Percentiles rank a stretch among this genome's conserved stretches.
Evolutionary conservation across 352 stramenopile genomes (phyloP).

Genomic region (Pythium phragmiticola): DNA sequence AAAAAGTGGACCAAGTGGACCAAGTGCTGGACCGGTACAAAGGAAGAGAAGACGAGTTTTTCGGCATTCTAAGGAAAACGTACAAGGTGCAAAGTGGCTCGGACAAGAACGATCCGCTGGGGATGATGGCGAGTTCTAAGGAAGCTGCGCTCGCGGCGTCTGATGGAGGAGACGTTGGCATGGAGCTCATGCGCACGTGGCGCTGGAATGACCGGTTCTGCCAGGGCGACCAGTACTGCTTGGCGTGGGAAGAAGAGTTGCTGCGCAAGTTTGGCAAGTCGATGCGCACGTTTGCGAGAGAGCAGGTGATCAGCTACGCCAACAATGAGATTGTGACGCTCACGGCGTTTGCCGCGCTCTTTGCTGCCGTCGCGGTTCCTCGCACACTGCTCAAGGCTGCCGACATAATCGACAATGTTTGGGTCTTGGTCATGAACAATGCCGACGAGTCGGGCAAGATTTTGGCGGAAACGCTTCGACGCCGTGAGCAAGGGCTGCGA

Average conservation of each 20-base stretch:
- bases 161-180: conserved; percentile 16
- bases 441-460: conserved; percentile 73
- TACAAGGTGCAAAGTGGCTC: conserved; percentile 47
- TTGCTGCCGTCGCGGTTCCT: conserved; percentile 71
- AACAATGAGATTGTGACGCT: conserved; percentile 75
- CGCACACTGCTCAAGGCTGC: conserved; percentile 62
- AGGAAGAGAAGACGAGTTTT: conserved; percentile 84
- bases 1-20: conserved; percentile 82
- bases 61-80: conserved; percentile 60
- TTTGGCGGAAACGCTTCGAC: conserved; percentile 62
- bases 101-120: conserved; percentile 46
- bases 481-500: conserved; percentile 69
- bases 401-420: conserved; percentile 86
- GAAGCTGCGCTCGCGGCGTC: not conserved
- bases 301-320: conserved; percentile 67
- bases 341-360: conserved; percentile 72
- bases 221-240: conserved; percentile 81
- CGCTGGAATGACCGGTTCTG: conserved; percentile 82
- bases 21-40: conserved; percentile 80
- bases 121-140: conserved; percentile 34
- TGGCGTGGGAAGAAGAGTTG: conserved; percentile 74
- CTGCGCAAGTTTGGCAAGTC: conserved; percentile 75
- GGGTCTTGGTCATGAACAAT: conserved; percentile 78
- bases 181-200: conserved; percentile 61
- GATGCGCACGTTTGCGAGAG: conserved; percentile 72